Conservation (phyloP, 495 filamentous ascomycete species). For the Chaetomium fimeti region DNA sequence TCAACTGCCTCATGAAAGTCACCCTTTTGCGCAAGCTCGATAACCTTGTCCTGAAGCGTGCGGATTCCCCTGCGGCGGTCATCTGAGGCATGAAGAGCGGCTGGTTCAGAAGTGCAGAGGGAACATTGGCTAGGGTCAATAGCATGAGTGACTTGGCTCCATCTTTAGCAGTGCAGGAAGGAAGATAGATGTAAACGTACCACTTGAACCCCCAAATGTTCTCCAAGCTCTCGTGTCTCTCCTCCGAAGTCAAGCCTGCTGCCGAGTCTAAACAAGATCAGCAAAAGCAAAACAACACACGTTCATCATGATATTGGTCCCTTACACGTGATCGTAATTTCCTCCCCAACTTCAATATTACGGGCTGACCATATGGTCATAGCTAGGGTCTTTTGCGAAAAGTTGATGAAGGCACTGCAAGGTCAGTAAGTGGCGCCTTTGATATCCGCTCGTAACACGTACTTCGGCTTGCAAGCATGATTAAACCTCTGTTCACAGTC, state of each 20-base stretch:
- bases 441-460: slow-evolving; percentile 5
- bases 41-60: slow-evolving; percentile 26
- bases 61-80: slow-evolving; percentile 25
- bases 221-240: slow-evolving; percentile 32
- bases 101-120: slow-evolving; percentile 29
- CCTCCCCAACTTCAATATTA: slow-evolving; percentile 40
- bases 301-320: no score
- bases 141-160: neutral
- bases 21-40: slow-evolving; percentile 31
- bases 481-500: slow-evolving; percentile 34
- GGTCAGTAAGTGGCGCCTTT: slow-evolving; percentile 9
- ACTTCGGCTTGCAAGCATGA: slow-evolving; percentile 41
- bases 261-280: slow-evolving; percentile 30
- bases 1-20: slow-evolving; percentile 31
- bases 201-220: slow-evolving; percentile 39
- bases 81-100: slow-evolving; percentile 29
- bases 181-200: neutral
- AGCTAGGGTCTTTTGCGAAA: slow-evolving; percentile 34
- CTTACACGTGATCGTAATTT: slow-evolving; percentile 43
- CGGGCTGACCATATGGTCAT: slow-evolving; percentile 37
- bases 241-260: slow-evolving; percentile 29
- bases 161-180: neutral
- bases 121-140: slow-evolving; percentile 27
- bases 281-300: no score
- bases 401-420: slow-evolving; percentile 37